Percentiles rank a stretch among this genome's conserved stretches.
Evolutionary conservation across 257 asterid genomes (phyloP).

Genomic region (Plantago elongata): DNA sequence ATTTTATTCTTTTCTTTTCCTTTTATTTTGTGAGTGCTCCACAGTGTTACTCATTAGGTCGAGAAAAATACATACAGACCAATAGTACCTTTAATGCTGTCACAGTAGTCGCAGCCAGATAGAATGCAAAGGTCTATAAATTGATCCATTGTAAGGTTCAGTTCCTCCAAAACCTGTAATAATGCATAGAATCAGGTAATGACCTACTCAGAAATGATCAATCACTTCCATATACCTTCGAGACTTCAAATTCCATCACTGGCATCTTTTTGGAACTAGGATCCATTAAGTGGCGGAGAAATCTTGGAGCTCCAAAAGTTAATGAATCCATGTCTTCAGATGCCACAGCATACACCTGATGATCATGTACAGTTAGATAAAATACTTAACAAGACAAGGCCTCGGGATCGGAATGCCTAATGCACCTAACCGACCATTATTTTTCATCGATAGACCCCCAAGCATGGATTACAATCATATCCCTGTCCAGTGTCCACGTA

Average conservation of each 20-base stretch:
- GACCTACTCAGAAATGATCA: no score
- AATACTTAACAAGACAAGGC: slow-evolving; percentile 9
- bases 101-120: slow-evolving; percentile 98
- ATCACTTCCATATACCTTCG: slow-evolving; percentile 50
- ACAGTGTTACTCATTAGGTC: no score
- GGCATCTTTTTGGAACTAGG: slow-evolving; percentile 97
- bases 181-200: slow-evolving; percentile 20
- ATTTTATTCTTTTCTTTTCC: no score
- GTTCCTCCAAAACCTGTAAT: slow-evolving; percentile 75
- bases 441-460: no score
- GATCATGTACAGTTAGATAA: no score
- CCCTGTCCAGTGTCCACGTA: no score
- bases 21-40: no score
- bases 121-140: slow-evolving; percentile 95
- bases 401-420: not conserved
- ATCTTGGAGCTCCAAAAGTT: slow-evolving; percentile 90
- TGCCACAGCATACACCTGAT: slow-evolving; percentile 92
- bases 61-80: no score
- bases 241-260: slow-evolving; percentile 96
- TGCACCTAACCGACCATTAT: not conserved
- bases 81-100: slow-evolving; percentile 76
- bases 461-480: not conserved
- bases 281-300: slow-evolving; percentile 97
- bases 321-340: slow-evolving; percentile 99
- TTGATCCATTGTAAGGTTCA: slow-evolving; percentile 92